phyloP scores from a whole-genome alignment of 2,329 filamentous ascomycete genomes.

The Triangularia setosa region DNA sequence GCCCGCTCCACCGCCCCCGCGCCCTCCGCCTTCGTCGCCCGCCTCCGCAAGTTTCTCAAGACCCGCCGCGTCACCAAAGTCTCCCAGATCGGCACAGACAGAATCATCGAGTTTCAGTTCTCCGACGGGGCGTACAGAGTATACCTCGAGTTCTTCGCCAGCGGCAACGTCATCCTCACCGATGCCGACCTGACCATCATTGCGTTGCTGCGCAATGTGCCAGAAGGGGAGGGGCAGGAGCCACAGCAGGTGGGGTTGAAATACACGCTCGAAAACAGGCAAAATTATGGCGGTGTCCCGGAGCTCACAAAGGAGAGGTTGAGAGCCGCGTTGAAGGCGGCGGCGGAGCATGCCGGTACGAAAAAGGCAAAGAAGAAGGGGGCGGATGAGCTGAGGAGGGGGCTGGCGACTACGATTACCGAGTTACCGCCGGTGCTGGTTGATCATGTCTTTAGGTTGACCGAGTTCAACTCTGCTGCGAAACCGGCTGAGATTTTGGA shows the following conservation, averaged over 20 bases:
- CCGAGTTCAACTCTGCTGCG: conserved; percentile 63
- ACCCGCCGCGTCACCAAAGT: conserved; percentile 79
- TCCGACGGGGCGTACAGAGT: conserved; percentile 85
- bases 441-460: conserved; percentile 74
- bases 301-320: conserved; percentile 71
- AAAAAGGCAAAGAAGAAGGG: conserved; percentile 72
- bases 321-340: conserved; percentile 60
- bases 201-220: conserved; percentile 73
- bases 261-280: conserved; percentile 77
- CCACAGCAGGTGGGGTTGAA: conserved; percentile 70
- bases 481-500: conserved; percentile 68
- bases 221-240: conserved; percentile 79
- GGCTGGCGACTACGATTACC: conserved; percentile 76
- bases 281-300: conserved; percentile 77
- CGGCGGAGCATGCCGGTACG: conserved; percentile 42
- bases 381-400: conserved; percentile 72
- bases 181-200: conserved; percentile 80
- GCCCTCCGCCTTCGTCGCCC: conserved; percentile 80
- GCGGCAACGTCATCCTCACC: conserved; percentile 90
- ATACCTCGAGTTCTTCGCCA: conserved; percentile 93
- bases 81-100: conserved; percentile 83
- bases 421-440: conserved; percentile 85
- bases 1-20: conserved; percentile 78
- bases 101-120: conserved; percentile 88
- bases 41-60: conserved; percentile 82